Base-by-base conservation (phyloP, 2,329 filamentous ascomycete genomes). In the Ilyonectria sp. region DNA sequence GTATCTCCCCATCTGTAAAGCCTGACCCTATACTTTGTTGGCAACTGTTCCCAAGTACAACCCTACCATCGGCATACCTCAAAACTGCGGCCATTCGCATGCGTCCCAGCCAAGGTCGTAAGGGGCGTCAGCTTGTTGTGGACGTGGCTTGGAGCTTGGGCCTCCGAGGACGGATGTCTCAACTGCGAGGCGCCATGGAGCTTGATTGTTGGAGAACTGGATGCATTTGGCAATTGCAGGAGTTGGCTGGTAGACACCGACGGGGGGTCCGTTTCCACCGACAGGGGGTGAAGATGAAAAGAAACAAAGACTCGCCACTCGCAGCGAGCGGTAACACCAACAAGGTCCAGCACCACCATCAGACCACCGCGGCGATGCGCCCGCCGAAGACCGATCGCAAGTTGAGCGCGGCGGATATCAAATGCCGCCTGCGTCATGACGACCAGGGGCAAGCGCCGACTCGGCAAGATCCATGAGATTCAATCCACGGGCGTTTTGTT, bases 131-230 rank as follows among this genome's bases (percentile, higher is more conserved):
- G 54, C 44, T 60, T 65, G 35, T 33, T 21, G 23, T 49, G 47
- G 47, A 23, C 33, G 56, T 55, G 49, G 62, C 57, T 59, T 40
- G 65, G 65, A 67, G 65, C 60, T 67, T 63, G 65, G 65, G 55
- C 65, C 60, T 35, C 55, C 52, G 31, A 35, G 7, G 44, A 31
- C 47, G 29, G 58, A 54, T 60, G 53, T 57, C 61, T 59, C 47
- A 59, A 49, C 61, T 64, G 54, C 47, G 52, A 46, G 62, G 62
- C 49, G 55, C 29, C 26, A 52, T 43, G 54, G 60, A 58, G 44
- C 60, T 58, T 47, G 43, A 49, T 43, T 52, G 37, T 52, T 52
- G 35, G 47, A 31, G 37, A 62, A 33, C 17, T 43, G 33, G 37
- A 54, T 55, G 56, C 37, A 13, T 23, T 56, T 33, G 62, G 49